Evolutionary conservation across 345 rosid species (phyloP).

Genomic region (Populus pruinosa): DNA sequence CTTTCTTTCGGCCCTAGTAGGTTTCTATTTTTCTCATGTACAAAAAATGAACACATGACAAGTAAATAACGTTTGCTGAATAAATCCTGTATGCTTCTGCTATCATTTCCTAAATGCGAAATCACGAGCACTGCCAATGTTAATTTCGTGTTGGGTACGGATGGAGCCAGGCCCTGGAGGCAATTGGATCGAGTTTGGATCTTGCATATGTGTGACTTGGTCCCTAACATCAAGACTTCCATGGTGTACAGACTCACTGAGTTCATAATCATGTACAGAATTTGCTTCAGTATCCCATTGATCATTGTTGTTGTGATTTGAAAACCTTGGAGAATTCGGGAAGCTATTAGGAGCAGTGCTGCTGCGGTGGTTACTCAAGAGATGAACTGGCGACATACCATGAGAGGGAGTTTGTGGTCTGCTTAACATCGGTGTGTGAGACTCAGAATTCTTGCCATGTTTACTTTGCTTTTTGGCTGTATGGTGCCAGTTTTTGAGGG

Average conservation of each 20-base stretch:
- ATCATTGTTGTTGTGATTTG: conserved; percentile 28
- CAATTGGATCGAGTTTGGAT: conserved; percentile 18
- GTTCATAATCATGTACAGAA: conserved; percentile 28
- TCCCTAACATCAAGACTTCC: conserved; percentile 14
- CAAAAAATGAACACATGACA: not conserved
- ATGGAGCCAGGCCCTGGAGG: conserved; percentile 19
- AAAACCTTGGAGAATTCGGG: conserved; percentile 37
- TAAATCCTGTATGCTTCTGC: not conserved
- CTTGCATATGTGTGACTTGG: conserved; percentile 13
- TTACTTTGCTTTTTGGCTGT: conserved; percentile 56
- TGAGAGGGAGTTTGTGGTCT: conserved; percentile 62
- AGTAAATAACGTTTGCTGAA: not conserved
- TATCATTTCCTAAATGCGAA: conserved; percentile 16
- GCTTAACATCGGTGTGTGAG: conserved; percentile 57
- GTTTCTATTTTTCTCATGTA: conserved; percentile 1
- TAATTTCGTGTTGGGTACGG: conserved; percentile 18
- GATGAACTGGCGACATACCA: conserved; percentile 74
- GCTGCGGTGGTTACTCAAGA: conserved; percentile 42
- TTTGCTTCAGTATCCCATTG: conserved; percentile 54
- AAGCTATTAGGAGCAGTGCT: conserved; percentile 46
- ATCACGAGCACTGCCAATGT: conserved; percentile 8
- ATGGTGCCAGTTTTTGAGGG: conserved; percentile 73
- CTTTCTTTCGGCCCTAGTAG: not conserved
- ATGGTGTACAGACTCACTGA: conserved; percentile 4
- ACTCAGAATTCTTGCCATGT: conserved; percentile 47